These are phyloP conservation scores for Monosporascus sp. DNA, from an alignment of 2,329 filamentous ascomycete genomes.

Conservation along the genomic window DNA sequence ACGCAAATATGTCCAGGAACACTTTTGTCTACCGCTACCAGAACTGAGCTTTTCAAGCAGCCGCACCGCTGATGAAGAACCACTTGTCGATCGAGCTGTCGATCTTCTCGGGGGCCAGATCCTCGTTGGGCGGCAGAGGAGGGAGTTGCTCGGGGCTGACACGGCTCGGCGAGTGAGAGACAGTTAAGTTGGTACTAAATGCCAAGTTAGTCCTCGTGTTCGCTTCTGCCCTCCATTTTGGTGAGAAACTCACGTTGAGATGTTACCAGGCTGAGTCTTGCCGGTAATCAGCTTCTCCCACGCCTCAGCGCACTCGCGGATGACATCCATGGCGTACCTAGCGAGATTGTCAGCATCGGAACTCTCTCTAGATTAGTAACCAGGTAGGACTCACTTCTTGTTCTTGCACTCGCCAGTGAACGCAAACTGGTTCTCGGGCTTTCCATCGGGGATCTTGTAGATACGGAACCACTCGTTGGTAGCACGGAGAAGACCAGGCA, in stretches of 20 bases:
- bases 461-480: constrained; percentile 99
- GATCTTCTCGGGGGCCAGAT: constrained; percentile 79
- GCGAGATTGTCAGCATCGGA: constrained; percentile 16
- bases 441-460: constrained; percentile 99
- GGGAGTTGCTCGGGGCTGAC: constrained; percentile 65
- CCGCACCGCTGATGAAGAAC: constrained; percentile 99
- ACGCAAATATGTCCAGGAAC: constrained; percentile 6
- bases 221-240: not conserved
- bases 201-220: constrained; percentile 7
- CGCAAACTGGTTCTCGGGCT: constrained; percentile 99
- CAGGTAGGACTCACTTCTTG: constrained; percentile 63
- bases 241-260: constrained; percentile 68
- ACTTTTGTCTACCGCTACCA: constrained; percentile 26
- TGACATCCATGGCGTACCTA: constrained; percentile 88
- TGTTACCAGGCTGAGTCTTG: constrained; percentile 71
- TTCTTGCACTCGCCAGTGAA: constrained; percentile 99
- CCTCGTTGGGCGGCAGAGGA: constrained; percentile 73
- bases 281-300: constrained; percentile 95
- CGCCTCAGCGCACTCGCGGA: constrained; percentile 92
- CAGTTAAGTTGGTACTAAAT: constrained; percentile 72
- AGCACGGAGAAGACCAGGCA: constrained; percentile 91
- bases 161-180: constrained; percentile 67
- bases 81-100: constrained; percentile 98
- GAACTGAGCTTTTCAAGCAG: constrained; percentile 51
- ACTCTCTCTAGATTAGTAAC: not conserved